Percentiles rank a stretch among this genome's conserved stretches.
phyloP scores from a whole-genome alignment of 2,329 filamentous ascomycete species.

The Clarireedia monteithiana region DNA sequence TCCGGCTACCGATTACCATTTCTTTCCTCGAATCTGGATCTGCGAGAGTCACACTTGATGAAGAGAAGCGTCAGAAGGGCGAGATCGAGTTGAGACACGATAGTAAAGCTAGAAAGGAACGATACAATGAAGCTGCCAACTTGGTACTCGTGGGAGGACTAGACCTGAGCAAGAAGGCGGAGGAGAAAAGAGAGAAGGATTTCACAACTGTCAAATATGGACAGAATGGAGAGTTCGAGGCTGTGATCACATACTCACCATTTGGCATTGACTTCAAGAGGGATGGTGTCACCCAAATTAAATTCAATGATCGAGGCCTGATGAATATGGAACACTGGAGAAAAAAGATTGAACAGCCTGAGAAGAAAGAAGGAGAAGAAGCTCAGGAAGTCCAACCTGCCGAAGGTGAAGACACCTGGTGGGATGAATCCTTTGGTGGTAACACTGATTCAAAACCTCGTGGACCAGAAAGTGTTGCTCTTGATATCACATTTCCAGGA shows the following conservation, averaged over 20 bases:
- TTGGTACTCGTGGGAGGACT: slow-evolving; percentile 83
- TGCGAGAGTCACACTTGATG: slow-evolving; percentile 81
- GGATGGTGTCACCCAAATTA: slow-evolving; percentile 73
- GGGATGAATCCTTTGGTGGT: slow-evolving; percentile 93
- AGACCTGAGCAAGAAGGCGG: slow-evolving; percentile 62
- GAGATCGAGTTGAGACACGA: slow-evolving; percentile 81
- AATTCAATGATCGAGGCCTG: slow-evolving; percentile 81
- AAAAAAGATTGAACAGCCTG: slow-evolving; percentile 61
- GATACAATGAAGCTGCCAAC: slow-evolving; percentile 85
- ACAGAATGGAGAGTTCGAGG: slow-evolving; percentile 66
- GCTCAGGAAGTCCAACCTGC: slow-evolving; percentile 32
- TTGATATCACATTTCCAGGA: slow-evolving; percentile 87
- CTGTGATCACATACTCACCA: slow-evolving; percentile 73
- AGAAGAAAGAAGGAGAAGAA: slow-evolving; percentile 32
- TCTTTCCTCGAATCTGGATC: slow-evolving; percentile 87
- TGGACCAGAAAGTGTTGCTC: slow-evolving; percentile 82
- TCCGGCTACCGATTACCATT: slow-evolving; percentile 74
- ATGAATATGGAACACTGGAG: slow-evolving; percentile 96
- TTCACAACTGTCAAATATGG: slow-evolving; percentile 76
- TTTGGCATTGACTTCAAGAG: slow-evolving; percentile 83
- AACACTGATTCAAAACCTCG: slow-evolving; percentile 94
- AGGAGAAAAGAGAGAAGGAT: slow-evolving; percentile 56
- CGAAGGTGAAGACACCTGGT: slow-evolving; percentile 87
- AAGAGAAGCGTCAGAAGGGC: slow-evolving; percentile 81
- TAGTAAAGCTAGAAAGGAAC: slow-evolving; percentile 79